A percentile compares a stretch with the other conserved stretches of the same genome.
Evolutionary conservation across 139 green algal genomes (phyloP).

Genomic region (Pseudopediastrum boryanum): DNA sequence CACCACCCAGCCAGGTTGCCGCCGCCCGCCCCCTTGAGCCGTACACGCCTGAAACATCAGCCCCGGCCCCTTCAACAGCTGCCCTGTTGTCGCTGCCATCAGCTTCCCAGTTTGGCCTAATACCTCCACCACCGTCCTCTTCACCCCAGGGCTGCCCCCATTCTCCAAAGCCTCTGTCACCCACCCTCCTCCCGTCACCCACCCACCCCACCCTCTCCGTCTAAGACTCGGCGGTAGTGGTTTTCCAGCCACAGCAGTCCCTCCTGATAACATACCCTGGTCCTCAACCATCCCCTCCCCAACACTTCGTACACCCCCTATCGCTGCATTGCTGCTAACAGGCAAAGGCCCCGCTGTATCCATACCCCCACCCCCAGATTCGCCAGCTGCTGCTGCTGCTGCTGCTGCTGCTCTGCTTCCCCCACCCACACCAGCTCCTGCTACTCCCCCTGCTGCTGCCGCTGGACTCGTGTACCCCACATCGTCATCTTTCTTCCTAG

Average conservation of each 20-base stretch:
- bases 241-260: not conserved
- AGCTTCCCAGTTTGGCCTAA: conserved; percentile 11
- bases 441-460: too few relatives aligned
- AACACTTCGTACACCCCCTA: too few relatives aligned
- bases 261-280: too few relatives aligned
- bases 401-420: not conserved
- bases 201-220: conserved; percentile 9
- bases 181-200: conserved; percentile 2
- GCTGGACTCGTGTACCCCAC: too few relatives aligned
- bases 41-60: conserved; percentile 29
- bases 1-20: too few relatives aligned
- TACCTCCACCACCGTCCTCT: conserved; percentile 5
- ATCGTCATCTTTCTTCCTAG: not conserved
- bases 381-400: conserved; percentile 8
- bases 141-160: not conserved
- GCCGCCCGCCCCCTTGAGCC: not conserved
- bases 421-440: too few relatives aligned
- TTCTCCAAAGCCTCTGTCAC: not conserved
- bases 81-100: conserved; percentile 21
- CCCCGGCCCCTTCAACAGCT: conserved; percentile 15
- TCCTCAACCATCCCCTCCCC: too few relatives aligned
- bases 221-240: conserved; percentile 7
- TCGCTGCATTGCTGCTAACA: too few relatives aligned
- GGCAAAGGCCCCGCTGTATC: too few relatives aligned
- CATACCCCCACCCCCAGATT: too few relatives aligned